Evolutionary conservation across 148 eudicot species (phyloP).

Genomic region (Rhododendron kiyosumense): DNA sequence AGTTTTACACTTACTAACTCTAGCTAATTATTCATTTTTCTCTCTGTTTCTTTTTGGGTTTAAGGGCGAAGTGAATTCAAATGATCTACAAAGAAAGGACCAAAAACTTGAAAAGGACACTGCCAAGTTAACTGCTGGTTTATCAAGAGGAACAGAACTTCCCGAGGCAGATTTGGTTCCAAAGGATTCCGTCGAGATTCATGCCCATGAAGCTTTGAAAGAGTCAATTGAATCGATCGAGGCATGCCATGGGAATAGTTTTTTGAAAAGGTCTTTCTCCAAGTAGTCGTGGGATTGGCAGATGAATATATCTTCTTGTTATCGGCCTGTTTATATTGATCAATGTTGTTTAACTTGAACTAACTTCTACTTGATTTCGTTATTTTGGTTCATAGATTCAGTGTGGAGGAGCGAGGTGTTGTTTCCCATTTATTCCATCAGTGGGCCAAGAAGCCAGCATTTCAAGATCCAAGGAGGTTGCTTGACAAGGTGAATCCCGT

Average conservation of each 20-base stretch:
- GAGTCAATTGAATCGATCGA: slow-evolving; percentile 31
- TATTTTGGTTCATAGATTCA: slow-evolving; percentile 43
- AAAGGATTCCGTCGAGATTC: slow-evolving; percentile 20
- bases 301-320: background rate
- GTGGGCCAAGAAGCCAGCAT: slow-evolving; percentile 95
- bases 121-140: slow-evolving; percentile 5
- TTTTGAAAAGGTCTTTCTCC: slow-evolving; percentile 53
- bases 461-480: slow-evolving; percentile 79
- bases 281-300: background rate
- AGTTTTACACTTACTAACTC: background rate
- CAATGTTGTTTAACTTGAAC: background rate
- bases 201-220: slow-evolving; percentile 28
- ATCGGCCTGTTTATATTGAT: slow-evolving; percentile 7
- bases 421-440: slow-evolving; percentile 85
- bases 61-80: slow-evolving; percentile 27
- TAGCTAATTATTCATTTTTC: background rate
- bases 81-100: slow-evolving; percentile 10
- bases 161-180: slow-evolving; percentile 16
- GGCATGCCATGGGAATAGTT: slow-evolving; percentile 46
- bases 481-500: slow-evolving; percentile 64
- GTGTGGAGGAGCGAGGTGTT: slow-evolving; percentile 60
- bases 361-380: slow-evolving; percentile 4
- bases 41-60: slow-evolving; percentile 6
- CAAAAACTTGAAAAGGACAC: slow-evolving; percentile 14
- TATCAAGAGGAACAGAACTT: slow-evolving; percentile 11